Conservation (phyloP, 2,329 filamentous ascomycete species). For the Aureobasidium leucospermi region DNA sequence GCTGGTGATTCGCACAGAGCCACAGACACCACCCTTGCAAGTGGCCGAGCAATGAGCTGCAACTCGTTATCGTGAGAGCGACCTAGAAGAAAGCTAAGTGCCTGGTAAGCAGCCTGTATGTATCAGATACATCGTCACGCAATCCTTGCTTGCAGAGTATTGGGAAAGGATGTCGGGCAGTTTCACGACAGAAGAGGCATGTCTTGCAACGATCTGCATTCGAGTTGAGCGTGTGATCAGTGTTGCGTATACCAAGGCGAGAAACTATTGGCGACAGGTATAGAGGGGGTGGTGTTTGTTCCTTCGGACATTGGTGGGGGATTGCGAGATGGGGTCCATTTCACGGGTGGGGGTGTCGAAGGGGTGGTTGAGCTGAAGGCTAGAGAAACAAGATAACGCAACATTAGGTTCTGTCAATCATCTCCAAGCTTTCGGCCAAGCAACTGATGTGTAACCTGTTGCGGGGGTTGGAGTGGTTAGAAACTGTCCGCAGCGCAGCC, state of each 20-base stretch:
- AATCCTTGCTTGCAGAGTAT: neutral
- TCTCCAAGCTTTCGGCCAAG: neutral
- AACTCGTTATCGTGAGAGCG: neutral
- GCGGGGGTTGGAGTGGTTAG: neutral
- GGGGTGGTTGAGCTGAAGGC: neutral
- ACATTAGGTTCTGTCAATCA: neutral
- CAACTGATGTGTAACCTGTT: neutral
- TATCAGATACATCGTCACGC: neutral
- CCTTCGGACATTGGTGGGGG: constrained; percentile 4
- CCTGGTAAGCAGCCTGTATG: neutral
- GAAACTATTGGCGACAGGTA: neutral
- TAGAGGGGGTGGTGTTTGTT: neutral
- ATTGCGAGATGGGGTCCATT: neutral
- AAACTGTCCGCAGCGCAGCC: neutral
- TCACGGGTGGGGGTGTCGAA: neutral
- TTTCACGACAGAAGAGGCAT: neutral
- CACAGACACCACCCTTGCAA: neutral
- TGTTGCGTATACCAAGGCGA: neutral
- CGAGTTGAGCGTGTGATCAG: neutral
- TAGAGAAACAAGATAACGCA: neutral
- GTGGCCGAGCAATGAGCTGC: neutral
- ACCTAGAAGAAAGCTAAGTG: neutral
- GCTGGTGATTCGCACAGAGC: neutral
- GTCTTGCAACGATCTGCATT: neutral
- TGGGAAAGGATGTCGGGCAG: neutral